These are phyloP conservation scores for Ogataea pilisensis DNA, from an alignment of 805 yeast species.

Conservation along the genomic window DNA sequence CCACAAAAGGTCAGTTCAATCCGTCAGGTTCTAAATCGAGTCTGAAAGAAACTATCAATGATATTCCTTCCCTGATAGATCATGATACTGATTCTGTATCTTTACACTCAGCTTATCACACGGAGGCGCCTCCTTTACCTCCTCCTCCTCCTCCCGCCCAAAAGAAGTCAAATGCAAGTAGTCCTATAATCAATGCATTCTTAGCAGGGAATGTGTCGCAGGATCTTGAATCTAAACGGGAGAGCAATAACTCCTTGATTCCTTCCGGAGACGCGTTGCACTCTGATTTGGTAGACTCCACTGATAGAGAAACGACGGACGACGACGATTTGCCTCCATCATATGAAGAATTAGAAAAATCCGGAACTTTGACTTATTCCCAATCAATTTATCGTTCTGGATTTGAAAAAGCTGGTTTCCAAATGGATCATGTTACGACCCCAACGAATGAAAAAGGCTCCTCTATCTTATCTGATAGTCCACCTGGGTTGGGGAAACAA, in stretches of 20 bases:
- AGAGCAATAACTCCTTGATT: conserved; percentile 21
- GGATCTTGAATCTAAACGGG: conserved; percentile 5
- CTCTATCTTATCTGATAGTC: background rate
- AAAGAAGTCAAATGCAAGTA: conserved; percentile 18
- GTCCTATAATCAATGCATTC: conserved; percentile 25
- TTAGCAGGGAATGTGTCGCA: conserved; percentile 1
- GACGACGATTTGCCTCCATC: conserved; percentile 27
- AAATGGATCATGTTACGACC: conserved; percentile 24
- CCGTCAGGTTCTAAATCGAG: background rate
- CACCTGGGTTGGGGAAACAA: conserved; percentile 1
- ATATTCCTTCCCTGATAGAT: too few species aligned
- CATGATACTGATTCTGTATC: too few species aligned
- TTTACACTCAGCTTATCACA: too few species aligned
- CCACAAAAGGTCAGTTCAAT: background rate
- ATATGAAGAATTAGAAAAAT: conserved; percentile 31
- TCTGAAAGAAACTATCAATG: background rate
- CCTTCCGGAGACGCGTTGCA: conserved; percentile 22
- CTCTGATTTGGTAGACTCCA: conserved; percentile 10
- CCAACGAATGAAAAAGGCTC: background rate
- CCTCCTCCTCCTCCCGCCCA: conserved; percentile 27
- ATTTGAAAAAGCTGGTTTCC: conserved; percentile 34
- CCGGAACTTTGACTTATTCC: conserved; percentile 31
- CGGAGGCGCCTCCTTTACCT: conserved; percentile 27
- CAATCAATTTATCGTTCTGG: conserved; percentile 33
- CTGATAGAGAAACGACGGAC: conserved; percentile 5